phyloP scores from a whole-genome alignment of 768 basidiomycete species.

The Naganishia friedmannii region DNA sequence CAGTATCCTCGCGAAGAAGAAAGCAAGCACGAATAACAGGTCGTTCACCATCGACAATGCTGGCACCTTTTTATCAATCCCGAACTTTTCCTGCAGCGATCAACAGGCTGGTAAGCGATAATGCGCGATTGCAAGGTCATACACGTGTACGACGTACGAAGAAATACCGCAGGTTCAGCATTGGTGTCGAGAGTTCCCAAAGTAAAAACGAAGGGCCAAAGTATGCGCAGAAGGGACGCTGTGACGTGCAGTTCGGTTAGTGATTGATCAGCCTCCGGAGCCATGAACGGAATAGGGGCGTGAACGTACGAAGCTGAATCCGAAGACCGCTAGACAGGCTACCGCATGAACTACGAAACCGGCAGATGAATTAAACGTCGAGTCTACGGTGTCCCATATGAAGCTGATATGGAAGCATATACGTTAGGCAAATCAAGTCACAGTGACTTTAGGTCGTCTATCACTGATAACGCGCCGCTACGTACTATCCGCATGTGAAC shows the following conservation, averaged over 20 bases:
- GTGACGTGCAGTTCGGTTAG: neutral
- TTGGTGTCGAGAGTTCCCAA: constrained; percentile 82
- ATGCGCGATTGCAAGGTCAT: too few relatives aligned
- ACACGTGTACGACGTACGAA: constrained; percentile 34
- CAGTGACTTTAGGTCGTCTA: neutral
- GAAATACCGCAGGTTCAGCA: constrained; percentile 83
- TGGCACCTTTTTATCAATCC: constrained; percentile 68
- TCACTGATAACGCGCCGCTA: neutral
- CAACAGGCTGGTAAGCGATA: neutral
- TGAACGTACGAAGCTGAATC: constrained; percentile 66
- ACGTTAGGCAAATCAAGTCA: neutral
- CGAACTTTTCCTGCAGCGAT: constrained; percentile 40
- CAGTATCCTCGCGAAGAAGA: constrained; percentile 68
- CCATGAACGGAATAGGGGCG: constrained; percentile 19
- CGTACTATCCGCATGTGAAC: constrained; percentile 61
- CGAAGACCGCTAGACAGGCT: constrained; percentile 65
- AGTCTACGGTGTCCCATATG: constrained; percentile 74
- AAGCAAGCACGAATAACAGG: constrained; percentile 62
- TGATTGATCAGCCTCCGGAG: neutral
- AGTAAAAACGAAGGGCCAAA: constrained; percentile 73
- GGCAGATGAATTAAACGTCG: constrained; percentile 65
- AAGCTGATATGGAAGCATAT: constrained; percentile 50
- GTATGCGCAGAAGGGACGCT: constrained; percentile 72
- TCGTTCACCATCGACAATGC: constrained; percentile 71
- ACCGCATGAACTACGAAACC: constrained; percentile 78